Conservation (phyloP, 352 stramenopile species). For the Globisporangium splendens region DNA sequence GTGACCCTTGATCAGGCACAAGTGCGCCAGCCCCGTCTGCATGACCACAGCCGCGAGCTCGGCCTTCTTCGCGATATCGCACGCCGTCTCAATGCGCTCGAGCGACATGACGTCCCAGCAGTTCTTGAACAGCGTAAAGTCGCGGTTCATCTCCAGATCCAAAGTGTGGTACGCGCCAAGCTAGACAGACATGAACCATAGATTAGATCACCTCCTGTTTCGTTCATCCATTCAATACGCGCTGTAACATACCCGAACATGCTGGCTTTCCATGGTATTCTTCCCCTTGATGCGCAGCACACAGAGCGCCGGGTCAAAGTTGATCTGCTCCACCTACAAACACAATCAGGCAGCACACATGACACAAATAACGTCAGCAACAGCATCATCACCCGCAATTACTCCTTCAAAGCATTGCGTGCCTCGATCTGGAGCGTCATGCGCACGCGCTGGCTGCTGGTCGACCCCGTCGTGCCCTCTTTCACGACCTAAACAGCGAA, state of each 20-base stretch:
- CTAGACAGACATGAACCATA: conserved; percentile 20
- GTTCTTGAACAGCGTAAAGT: conserved; percentile 95
- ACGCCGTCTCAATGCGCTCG: conserved; percentile 94
- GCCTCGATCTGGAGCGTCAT: conserved; percentile 95
- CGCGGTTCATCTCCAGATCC: conserved; percentile 94
- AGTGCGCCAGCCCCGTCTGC: conserved; percentile 92
- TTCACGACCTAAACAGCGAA: conserved; percentile 88
- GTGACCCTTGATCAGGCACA: conserved; percentile 97
- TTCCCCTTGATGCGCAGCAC: conserved; percentile 94
- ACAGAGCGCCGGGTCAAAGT: conserved; percentile 94
- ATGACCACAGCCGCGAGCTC: conserved; percentile 97
- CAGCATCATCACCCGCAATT: too few relatives aligned
- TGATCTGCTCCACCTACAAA: conserved; percentile 91
- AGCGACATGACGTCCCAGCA: conserved; percentile 98
- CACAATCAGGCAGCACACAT: too few relatives aligned
- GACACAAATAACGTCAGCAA: too few relatives aligned
- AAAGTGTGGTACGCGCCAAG: conserved; percentile 97
- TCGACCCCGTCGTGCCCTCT: conserved; percentile 93
- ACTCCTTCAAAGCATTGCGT: background rate
- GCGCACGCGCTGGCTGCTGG: conserved; percentile 92
- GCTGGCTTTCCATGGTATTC: conserved; percentile 92
- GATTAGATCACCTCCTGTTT: too few relatives aligned
- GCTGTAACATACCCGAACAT: conserved; percentile 84
- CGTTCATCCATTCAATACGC: too few relatives aligned
- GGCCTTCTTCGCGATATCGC: conserved; percentile 92